Evolutionary conservation across 257 asterid species (phyloP).

Genomic region (Capsicum rhomboideum): DNA sequence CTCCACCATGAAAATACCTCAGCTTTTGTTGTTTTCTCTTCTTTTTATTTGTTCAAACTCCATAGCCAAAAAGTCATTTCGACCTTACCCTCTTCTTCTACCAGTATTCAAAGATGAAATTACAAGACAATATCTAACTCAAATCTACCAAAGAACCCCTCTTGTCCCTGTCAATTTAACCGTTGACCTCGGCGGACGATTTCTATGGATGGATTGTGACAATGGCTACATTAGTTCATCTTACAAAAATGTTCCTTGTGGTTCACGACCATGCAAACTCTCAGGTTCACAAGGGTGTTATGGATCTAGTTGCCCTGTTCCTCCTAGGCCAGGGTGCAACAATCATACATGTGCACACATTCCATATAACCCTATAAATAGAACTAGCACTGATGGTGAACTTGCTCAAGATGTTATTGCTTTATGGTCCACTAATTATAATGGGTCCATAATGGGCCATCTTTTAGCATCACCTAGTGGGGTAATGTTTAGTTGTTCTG

Average conservation of each 20-base stretch:
- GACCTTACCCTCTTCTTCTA: constrained; percentile 21
- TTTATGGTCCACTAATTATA: constrained; percentile 24
- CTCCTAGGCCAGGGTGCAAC: constrained; percentile 41
- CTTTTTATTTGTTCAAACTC: not conserved
- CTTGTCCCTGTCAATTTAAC: constrained; percentile 24
- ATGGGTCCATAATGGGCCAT: constrained; percentile 15
- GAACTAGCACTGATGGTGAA: constrained; percentile 15
- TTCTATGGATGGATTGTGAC: constrained; percentile 41
- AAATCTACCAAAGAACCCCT: constrained; percentile 35
- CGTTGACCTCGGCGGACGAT: constrained; percentile 31
- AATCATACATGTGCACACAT: constrained; percentile 31
- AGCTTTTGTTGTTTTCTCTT: not conserved
- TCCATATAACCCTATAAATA: constrained; percentile 4
- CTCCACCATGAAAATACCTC: not conserved
- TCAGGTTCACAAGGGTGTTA: constrained; percentile 27
- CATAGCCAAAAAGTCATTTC: constrained; percentile 4
- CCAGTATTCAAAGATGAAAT: constrained; percentile 32
- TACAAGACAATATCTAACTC: constrained; percentile 32
- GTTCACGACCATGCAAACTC: constrained; percentile 28
- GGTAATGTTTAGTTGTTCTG: constrained; percentile 23
- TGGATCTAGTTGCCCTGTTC: constrained; percentile 8
- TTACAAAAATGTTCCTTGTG: constrained; percentile 32
- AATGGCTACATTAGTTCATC: constrained; percentile 23
- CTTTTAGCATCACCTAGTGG: not conserved
- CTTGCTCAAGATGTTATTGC: constrained; percentile 29